Base-by-base conservation (phyloP, 1,284 basidiomycete genomes). In the Tausonia pullulans region DNA sequence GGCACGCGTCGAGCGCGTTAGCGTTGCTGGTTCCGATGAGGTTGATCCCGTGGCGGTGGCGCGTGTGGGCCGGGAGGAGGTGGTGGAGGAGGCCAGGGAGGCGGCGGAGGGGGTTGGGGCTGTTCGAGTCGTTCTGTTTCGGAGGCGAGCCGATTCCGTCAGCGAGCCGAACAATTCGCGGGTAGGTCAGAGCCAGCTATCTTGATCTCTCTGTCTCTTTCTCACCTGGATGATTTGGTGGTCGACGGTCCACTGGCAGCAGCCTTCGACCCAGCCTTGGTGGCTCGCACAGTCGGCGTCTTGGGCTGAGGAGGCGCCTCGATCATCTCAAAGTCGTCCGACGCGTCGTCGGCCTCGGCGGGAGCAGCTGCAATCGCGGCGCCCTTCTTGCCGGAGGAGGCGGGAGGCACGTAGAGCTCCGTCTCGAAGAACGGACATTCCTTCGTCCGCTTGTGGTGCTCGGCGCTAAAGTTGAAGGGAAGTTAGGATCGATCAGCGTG, bases 401-500 rank as follows among this genome's bases (percentile, higher is more conserved):
- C 27, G 11, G 48, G n/a, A 11, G 50, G 40, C 44, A 41, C 39
- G 16, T 58, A 44, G 5, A 71, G 59, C 7, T 59, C 64, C 1
- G 72, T 72, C 1, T 67, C 69, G 69, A 77, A 77, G 67, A 76
- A 75, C 14, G 71, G 70, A 63, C 74, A 76, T 27, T 74, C 69
- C 3, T 72, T 72, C 44, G 67, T 67, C 62, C 73, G 74, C 10
- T 58, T 67, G 10, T 69, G 67, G 61, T 76, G 73, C 46, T 74
- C 68, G 63, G 69, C 67, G 70, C 74, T 72, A 58, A 8, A 52
- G 63, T 49, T 43, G 71, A 56, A 65, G 67, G 68, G 44, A 68
- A 63, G 8, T 68, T 67, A 60, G 39, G 39, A 87, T 80, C 72
- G 87, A 85, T 0, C 82, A 78, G 71, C 85, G 87, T 0, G 74